Base-by-base conservation (phyloP, 805 yeast genomes). In the Phaffomyces antillensis region DNA sequence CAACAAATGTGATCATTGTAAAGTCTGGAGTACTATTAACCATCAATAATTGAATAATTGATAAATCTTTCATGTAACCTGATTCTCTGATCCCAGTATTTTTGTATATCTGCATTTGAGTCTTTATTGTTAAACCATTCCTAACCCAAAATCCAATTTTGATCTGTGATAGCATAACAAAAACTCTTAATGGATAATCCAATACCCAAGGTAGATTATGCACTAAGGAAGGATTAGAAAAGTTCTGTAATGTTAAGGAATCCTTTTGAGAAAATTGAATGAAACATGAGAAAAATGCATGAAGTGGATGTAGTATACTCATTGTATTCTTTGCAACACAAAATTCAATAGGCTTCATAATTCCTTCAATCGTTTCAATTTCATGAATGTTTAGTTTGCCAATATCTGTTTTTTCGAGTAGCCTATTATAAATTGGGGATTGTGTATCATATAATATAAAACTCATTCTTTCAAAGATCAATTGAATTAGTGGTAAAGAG, bases 121-220 rank as follows among this genome's bases (percentile, higher is more conserved):
- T 79, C 36, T 84, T 72, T 6, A 88, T 80, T 36, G 90, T 83
- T 47, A 78, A 75, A 0, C 99, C 99, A 63, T 91, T 91, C 56
- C 98, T 75, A 0, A 91, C 96, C 98, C 98, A 91, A 45, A 84
- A 75, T 0, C 96, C 96, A 0, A 85, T 80, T 48, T 86, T 83
- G 9, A 91, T 85, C 56, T 93, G 97, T 0, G 96, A 79, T 51
- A 87, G 64, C 9, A 86, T 63, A 0, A 86, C 96, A 26, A 88
- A 58, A 0, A 90, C 83, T 46, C 95, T 71, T 18, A 93, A 61
- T 0, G 96, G 84, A 50, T 84, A 81, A 51, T 88, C 96, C 12
- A 46, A 18, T 1, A 40, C 20, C 10, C 23, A 31, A 10, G 20
- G 31, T 44, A 46, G 45, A 30, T 18, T 23, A 20, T 33, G 28